Conservation (phyloP, 2,329 filamentous ascomycete genomes). For the Rugonectria rugulosa region DNA sequence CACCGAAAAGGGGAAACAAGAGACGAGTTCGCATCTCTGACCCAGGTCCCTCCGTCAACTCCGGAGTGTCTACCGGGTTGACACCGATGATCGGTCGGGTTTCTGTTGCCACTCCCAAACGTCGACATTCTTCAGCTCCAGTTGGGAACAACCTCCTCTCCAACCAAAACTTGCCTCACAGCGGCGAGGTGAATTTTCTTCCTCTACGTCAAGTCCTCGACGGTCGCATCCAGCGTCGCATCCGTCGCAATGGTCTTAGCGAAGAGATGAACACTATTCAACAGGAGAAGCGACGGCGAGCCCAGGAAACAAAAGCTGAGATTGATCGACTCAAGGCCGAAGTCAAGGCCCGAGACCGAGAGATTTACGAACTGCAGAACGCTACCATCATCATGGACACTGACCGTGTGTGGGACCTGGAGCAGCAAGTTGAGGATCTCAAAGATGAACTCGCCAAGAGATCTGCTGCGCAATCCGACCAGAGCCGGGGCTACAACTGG, state of each 20-base stretch:
- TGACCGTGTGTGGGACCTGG: conserved; percentile 52
- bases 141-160: conserved; percentile 30
- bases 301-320: conserved; percentile 52
- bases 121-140: conserved; percentile 57
- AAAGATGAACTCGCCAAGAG: conserved; percentile 43
- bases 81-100: conserved; percentile 66
- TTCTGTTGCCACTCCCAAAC: conserved; percentile 49
- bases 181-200: conserved; percentile 52
- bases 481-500: conserved; percentile 55
- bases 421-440: conserved; percentile 49
- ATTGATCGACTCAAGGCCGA: conserved; percentile 57
- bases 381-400: conserved; percentile 59
- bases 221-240: conserved; percentile 63
- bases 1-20: conserved; percentile 44
- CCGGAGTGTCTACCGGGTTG: conserved; percentile 53
- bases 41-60: conserved; percentile 52
- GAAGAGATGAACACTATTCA: conserved; percentile 65
- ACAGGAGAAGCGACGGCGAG: conserved; percentile 53
- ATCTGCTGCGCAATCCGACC: conserved; percentile 27
- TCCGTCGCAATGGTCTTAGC: conserved; percentile 63
- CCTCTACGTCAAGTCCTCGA: conserved; percentile 62
- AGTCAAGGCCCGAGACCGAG: conserved; percentile 58
- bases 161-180: conserved; percentile 36
- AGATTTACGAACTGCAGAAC: conserved; percentile 61
- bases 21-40: conserved; percentile 68